Percentiles rank a stretch among this genome's conserved stretches.
Evolutionary conservation across 1,284 basidiomycete genomes (phyloP).

Genomic region (Tranzscheliella williamsii): DNA sequence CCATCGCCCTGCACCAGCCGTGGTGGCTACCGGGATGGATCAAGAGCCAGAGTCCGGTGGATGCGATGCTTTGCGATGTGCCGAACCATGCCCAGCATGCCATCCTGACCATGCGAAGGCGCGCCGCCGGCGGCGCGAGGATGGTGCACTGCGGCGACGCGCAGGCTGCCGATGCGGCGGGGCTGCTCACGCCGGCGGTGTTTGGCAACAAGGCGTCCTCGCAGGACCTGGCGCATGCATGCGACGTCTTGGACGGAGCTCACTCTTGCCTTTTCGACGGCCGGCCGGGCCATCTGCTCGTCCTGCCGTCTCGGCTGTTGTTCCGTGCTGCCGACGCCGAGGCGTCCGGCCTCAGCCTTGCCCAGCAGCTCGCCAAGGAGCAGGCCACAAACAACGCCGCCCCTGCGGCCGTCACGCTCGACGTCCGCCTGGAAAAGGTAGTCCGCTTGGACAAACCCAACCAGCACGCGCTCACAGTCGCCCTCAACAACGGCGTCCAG

Average conservation of each 20-base stretch:
- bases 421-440: constrained; percentile 21
- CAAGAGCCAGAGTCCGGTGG: constrained; percentile 12
- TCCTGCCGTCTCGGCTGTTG: constrained; percentile 11
- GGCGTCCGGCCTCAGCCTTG: constrained; percentile 4
- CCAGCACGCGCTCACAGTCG: constrained; percentile 3
- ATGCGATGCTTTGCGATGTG: constrained; percentile 38
- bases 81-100: constrained; percentile 46
- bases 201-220: constrained; percentile 20
- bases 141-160: constrained; percentile 5
- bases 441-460: constrained; percentile 4
- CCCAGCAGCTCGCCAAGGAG: constrained; percentile 1
- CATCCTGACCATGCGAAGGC: constrained; percentile 24
- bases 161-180: too few relatives aligned
- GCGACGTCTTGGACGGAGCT: constrained; percentile 14
- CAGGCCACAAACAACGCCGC: background rate
- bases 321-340: constrained; percentile 6
- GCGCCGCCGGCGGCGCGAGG: constrained; percentile 29
- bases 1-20: constrained; percentile 31
- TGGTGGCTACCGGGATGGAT: constrained; percentile 21
- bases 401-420: constrained; percentile 5
- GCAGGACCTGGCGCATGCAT: constrained; percentile 12
- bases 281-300: constrained; percentile 10
- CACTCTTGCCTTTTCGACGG: constrained; percentile 3
- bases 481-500: constrained; percentile 14
- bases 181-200: constrained; percentile 9